Conservation (phyloP, 2,329 filamentous ascomycete genomes). For the Fusarium temperatum region DNA sequence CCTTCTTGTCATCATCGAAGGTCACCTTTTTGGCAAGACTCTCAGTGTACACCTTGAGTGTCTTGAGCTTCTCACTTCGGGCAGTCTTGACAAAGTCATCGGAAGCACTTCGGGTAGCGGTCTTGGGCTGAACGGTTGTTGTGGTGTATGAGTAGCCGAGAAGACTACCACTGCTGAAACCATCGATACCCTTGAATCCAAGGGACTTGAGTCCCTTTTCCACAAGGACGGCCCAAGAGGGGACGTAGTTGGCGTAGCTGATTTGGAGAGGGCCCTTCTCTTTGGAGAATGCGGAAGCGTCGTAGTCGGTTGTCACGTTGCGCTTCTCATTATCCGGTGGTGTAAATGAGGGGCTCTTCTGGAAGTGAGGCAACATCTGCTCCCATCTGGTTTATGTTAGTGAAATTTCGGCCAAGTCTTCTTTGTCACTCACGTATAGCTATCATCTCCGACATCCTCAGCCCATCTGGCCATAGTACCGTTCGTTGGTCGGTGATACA, state of each 20-base stretch:
- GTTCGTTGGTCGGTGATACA: slow-evolving; percentile 45
- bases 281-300: slow-evolving; percentile 38
- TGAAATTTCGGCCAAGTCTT: rapidly evolving
- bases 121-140: slow-evolving; percentile 29
- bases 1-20: slow-evolving; percentile 52
- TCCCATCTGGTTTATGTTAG: slow-evolving; percentile 20
- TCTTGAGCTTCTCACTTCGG: slow-evolving; percentile 38
- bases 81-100: slow-evolving; percentile 40
- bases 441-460: slow-evolving; percentile 42
- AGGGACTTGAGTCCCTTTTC: slow-evolving; percentile 40
- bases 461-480: slow-evolving; percentile 46
- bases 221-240: slow-evolving; percentile 30
- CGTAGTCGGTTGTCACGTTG: slow-evolving; percentile 41
- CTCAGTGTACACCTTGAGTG: slow-evolving; percentile 51
- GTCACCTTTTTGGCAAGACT: slow-evolving; percentile 57
- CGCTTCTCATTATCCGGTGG: slow-evolving; percentile 34
- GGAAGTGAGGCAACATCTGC: slow-evolving; percentile 42
- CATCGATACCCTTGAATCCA: slow-evolving; percentile 37
- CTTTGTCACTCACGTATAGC: slow-evolving; percentile 23
- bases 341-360: slow-evolving; percentile 40
- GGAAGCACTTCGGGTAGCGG: slow-evolving; percentile 40
- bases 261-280: slow-evolving; percentile 41
- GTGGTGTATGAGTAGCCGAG: slow-evolving; percentile 40
- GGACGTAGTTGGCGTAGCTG: slow-evolving; percentile 41
- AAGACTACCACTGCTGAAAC: slow-evolving; percentile 35